Evolutionary conservation across 2,329 filamentous ascomycete species (phyloP), one percentile per base, ranked within the genome.

Genomic region (Xylaria hypoxylon): DNA sequence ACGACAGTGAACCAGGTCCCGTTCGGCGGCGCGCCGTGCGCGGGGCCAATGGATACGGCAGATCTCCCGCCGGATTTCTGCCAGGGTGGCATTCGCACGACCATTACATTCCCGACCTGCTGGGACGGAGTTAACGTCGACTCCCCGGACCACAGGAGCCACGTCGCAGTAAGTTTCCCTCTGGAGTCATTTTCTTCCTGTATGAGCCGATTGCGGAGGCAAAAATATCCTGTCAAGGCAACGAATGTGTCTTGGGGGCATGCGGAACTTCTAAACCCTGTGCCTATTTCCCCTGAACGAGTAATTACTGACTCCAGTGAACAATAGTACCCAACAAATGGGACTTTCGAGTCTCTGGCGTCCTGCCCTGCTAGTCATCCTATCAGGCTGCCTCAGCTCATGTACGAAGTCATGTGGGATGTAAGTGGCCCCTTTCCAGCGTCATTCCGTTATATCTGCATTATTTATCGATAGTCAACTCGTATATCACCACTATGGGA

Each of bases 351-450:
- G 57, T 60, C 63, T 2, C 71, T 68, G 13, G 68, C 69, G 8
- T 62, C 71, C 4, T 76, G 75, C 53, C 75, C 75, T 1, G 48
- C 70, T 4, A 69, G 70, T 1, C 75, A 76, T 66, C 75, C 75
- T 1, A 68, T 76, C 51, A 60, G 64, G 44, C 58, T 79, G 24
- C 79, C 79, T 17, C 79, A 80, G 68, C 59, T 80, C 53, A 80
- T 80, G 79, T 80, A 79, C 67, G 79, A 81, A 68, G 74, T 80
- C 50, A 79, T 80, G 70, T 80, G 78, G 64, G 79, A 81, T 62
- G 80, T 74, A 58, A 78, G 71, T 62, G 7, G 8, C 5, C 40
- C n/a, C 10, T 28, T 56, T 28, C 24, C 3, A 10, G 2, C 13
- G 26, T 24, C 22, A 57, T 45, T 17, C 13, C 48, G 11, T 33